Evolutionary conservation across 129 eudicot species (phyloP), one percentile per base, ranked within the genome.

Genomic region (Artemisia annua): DNA sequence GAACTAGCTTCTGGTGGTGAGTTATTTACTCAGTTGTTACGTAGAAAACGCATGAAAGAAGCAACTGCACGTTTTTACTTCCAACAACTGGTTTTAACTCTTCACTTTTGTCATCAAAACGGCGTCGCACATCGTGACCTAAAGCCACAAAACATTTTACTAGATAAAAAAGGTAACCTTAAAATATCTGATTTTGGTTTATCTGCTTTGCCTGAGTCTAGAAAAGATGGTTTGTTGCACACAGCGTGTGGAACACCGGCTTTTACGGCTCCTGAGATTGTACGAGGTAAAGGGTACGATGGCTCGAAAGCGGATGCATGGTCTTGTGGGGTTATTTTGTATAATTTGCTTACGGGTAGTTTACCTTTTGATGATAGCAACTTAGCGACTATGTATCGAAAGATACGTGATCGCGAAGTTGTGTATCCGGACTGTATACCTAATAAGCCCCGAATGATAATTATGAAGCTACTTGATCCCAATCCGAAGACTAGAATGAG

Each of bases 241-340:
- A 93, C 98, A 3, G 88, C 95, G 5, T 93, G 98, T 32, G 98
- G 98, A 3, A 93, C 98, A 0, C 98, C 98, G 65, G 95, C 92
- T 4, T 93, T 85, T 51, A 85, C 95, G 0, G 98, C 96, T 7
- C 98, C 98, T 44, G 98, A 93, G 76, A 89, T 93, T 2, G 79
- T 87, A 7, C 72, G 83, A 1, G 80, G 96, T 2, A 77, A 67
- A 46, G 96, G 98, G 3, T 93, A 93, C 73, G 96, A 93, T 24
- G 98, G 98, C 5, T 80, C 79, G 0, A 85, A 85, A 75, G 96
- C 96, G 7, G 98, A 93, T 60, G 96, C 98, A 4, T 93, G 95
- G 95, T 89, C 98, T 1, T 93, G 98, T 63, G 98, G 98, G 28
- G 80, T 93, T 0, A 85, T 93, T 10, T 49, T 93, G 22, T 93